Evolutionary conservation across 1,284 basidiomycete genomes (phyloP).

Genomic region (Trametes polyzona): DNA sequence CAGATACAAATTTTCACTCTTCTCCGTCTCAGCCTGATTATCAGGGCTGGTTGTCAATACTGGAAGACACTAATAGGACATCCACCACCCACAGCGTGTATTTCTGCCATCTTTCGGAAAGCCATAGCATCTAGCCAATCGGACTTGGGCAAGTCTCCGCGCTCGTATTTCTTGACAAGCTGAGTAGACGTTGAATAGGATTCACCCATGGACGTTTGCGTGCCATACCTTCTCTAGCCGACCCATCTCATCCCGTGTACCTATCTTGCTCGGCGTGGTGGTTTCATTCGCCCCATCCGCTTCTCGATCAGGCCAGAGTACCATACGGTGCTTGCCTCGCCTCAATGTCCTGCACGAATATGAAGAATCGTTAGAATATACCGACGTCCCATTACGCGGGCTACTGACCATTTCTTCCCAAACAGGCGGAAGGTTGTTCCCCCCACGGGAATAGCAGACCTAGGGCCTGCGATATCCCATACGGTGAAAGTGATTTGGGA

Average conservation of each 20-base stretch:
- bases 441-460: conserved; percentile 78
- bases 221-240: conserved; percentile 88
- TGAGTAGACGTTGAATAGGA: too few relatives aligned
- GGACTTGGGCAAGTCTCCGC: conserved; percentile 90
- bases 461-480: conserved; percentile 89
- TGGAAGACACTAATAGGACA: too few relatives aligned
- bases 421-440: conserved; percentile 91
- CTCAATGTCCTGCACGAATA: conserved; percentile 71
- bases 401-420: conserved; percentile 84
- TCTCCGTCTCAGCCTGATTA: conserved; percentile 78
- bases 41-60: too few relatives aligned
- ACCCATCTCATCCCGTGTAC: conserved; percentile 88
- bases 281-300: conserved; percentile 86
- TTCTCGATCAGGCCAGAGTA: conserved; percentile 81
- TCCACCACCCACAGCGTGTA: conserved; percentile 71
- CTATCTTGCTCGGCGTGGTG: conserved; percentile 86
- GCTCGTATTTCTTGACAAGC: conserved; percentile 96
- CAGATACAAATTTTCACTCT: conserved; percentile 88
- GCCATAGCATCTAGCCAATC: conserved; percentile 96
- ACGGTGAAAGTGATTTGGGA: conserved; percentile 94
- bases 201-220: too few relatives aligned
- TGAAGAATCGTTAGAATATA: background rate
- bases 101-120: conserved; percentile 92
- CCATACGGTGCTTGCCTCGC: conserved; percentile 88
- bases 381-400: background rate